Conservation (phyloP, 768 basidiomycete genomes). For the Boletales sp. region DNA sequence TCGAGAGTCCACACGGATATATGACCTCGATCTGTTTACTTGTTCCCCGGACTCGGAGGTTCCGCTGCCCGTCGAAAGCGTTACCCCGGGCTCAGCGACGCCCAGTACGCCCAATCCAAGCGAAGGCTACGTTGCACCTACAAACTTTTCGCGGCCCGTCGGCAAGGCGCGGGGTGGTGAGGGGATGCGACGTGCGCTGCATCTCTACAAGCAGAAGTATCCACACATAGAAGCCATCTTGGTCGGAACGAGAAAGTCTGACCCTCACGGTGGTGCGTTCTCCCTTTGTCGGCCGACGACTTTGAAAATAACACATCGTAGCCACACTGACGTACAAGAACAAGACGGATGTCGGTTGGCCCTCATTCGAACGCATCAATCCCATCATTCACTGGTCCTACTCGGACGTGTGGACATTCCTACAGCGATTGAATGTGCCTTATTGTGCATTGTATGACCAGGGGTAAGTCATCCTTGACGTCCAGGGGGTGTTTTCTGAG, state of each 20-base stretch:
- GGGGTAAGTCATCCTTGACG: slow-evolving; percentile 53
- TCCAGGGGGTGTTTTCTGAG: not conserved
- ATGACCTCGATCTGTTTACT: slow-evolving; percentile 72
- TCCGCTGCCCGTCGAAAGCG: slow-evolving; percentile 46
- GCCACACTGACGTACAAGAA: slow-evolving; percentile 69
- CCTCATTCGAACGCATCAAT: slow-evolving; percentile 83
- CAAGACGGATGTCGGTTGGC: slow-evolving; percentile 90
- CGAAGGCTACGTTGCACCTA: not conserved
- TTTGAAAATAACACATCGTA: slow-evolving; percentile 26
- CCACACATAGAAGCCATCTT: slow-evolving; percentile 76
- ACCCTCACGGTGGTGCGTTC: slow-evolving; percentile 91
- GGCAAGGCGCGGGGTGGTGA: slow-evolving; percentile 58
- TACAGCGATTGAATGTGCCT: slow-evolving; percentile 68
- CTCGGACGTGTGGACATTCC: slow-evolving; percentile 83
- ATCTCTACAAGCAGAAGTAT: slow-evolving; percentile 63
- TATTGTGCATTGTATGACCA: slow-evolving; percentile 90
- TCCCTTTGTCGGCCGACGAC: not conserved
- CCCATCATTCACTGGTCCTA: slow-evolving; percentile 98
- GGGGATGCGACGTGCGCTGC: slow-evolving; percentile 77
- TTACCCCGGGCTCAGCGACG: slow-evolving; percentile 33
- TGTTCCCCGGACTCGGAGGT: slow-evolving; percentile 32
- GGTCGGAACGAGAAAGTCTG: slow-evolving; percentile 83
- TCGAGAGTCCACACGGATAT: slow-evolving; percentile 50
- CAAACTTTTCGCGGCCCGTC: slow-evolving; percentile 33
- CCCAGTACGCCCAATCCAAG: slow-evolving; percentile 10